Evolutionary conservation across 768 basidiomycete genomes (phyloP).

Genomic region (Termitomyces eurrhizus): DNA sequence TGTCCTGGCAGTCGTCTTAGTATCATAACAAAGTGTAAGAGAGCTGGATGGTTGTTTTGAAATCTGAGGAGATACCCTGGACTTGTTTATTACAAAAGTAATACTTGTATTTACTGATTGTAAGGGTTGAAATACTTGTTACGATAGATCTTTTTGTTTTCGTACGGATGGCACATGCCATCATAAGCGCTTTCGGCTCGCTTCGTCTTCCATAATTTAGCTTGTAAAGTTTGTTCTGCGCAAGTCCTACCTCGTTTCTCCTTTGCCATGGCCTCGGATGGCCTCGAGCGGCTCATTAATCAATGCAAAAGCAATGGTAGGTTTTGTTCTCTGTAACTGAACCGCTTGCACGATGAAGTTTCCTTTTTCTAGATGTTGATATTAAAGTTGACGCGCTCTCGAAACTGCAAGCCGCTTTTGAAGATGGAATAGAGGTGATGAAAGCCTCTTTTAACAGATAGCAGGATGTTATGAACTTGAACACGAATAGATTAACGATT

Average conservation of each 20-base stretch:
- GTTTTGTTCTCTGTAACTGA: conserved; percentile 12
- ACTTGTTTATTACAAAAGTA: too few species aligned
- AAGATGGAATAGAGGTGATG: conserved; percentile 63
- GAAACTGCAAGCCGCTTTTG: conserved; percentile 74
- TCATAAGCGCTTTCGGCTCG: conserved; percentile 1
- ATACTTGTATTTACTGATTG: too few species aligned
- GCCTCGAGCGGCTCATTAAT: conserved; percentile 55
- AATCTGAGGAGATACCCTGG: neutral
- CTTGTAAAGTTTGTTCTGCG: conserved; percentile 1
- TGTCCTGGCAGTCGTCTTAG: neutral
- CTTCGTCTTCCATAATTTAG: conserved; percentile 2
- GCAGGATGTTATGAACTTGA: conserved; percentile 5
- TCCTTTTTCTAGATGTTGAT: conserved; percentile 58
- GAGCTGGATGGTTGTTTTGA: neutral
- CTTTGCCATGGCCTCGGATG: conserved; percentile 47
- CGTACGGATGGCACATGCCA: neutral
- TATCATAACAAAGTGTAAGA: neutral
- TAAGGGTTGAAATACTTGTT: too few species aligned
- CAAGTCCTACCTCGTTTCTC: conserved; percentile 8
- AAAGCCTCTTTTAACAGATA: conserved; percentile 2
- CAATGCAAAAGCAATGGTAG: conserved; percentile 66
- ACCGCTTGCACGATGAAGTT: conserved; percentile 9
- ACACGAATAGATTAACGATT: conserved; percentile 57
- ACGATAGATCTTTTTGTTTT: neutral
- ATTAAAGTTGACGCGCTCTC: conserved; percentile 75